Base-by-base conservation (phyloP, 2,329 filamentous ascomycete genomes). In the Xylaria multiplex region DNA sequence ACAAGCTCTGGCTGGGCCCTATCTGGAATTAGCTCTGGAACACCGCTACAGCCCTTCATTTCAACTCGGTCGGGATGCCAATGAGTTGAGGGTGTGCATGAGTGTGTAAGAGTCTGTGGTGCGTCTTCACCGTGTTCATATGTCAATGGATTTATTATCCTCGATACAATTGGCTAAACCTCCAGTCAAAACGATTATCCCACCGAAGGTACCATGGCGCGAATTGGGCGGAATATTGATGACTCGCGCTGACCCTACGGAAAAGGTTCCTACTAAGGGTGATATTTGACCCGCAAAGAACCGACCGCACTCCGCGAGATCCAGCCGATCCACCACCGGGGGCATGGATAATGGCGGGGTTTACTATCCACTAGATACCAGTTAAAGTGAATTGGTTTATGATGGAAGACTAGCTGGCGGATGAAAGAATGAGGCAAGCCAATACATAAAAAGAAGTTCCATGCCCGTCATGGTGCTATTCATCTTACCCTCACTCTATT, bases 251-350 rank as follows among this genome's bases (percentile, higher is more conserved):
- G 50, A 58, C 50, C 40, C 43, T 53, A 30, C 40, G n/a, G 30
- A 43, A 48, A 54, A 59, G n/a, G 59, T 59, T 63, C 40, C 59
- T 54, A 48, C 68, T 60, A 60, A 72, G 74, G 74, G 74, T 61
- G 60, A 76, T 73, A 72, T 68, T 74, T 76, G 50, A 62, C 72
- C 74, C 74, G 74, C 69, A 62, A 53, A 64, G 68, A 62, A 65
- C 60, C 64, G 46, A 58, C 62, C 60, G 53, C 62, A 71, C 66
- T 67, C 65, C 66, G 61, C 24, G 56, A 72, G 63, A 63, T 68
- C 43, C 55, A 61, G 60, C 73, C 75, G 73, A 70, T 72, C 71
- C 69, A 73, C 67, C 59, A 64, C 52, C 68, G 63, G 62, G 52
- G 60, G 49, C 60, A 63, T 70, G 68, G 64, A 61, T 60, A 16